Evolutionary conservation across 116 monocot species (phyloP).

Genomic region (Iris pallida): DNA sequence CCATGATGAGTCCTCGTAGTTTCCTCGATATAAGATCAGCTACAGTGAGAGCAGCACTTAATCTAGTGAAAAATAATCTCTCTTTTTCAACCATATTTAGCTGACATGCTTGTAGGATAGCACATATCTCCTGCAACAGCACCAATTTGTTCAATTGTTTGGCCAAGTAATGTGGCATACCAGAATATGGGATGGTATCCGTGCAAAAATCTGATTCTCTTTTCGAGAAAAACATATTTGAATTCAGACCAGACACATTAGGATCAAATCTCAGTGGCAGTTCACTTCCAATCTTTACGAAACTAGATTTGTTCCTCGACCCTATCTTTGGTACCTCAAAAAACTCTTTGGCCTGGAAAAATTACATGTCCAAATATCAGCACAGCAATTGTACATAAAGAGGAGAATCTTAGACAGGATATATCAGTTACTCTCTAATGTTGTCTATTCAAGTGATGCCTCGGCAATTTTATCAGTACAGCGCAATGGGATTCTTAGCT

Average conservation of each 20-base stretch:
- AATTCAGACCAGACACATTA: conserved; percentile 19
- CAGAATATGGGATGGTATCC: conserved; percentile 22
- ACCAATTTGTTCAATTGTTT: conserved; percentile 41
- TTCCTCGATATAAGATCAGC: conserved; percentile 59
- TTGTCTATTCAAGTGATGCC: too few relatives aligned
- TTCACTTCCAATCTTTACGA: conserved; percentile 18
- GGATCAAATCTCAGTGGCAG: conserved; percentile 13
- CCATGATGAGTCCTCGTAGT: conserved; percentile 61
- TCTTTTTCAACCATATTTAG: conserved; percentile 31
- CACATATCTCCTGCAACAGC: conserved; percentile 57
- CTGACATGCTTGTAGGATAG: conserved; percentile 26
- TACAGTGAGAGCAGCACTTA: conserved; percentile 49
- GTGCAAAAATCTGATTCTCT: conserved; percentile 27
- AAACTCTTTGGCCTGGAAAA: conserved; percentile 62
- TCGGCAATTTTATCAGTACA: too few relatives aligned
- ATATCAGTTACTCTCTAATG: too few relatives aligned
- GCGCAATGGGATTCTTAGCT: too few relatives aligned
- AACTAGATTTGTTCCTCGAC: conserved; percentile 25
- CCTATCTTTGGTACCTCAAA: conserved; percentile 28
- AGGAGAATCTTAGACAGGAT: too few relatives aligned
- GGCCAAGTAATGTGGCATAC: conserved; percentile 23
- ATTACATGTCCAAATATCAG: conserved; percentile 14
- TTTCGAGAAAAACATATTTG: conserved; percentile 20
- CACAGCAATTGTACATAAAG: neutral
- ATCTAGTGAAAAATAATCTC: conserved; percentile 64